Conservation (phyloP, 768 basidiomycete genomes). For the Trametes villosa region DNA sequence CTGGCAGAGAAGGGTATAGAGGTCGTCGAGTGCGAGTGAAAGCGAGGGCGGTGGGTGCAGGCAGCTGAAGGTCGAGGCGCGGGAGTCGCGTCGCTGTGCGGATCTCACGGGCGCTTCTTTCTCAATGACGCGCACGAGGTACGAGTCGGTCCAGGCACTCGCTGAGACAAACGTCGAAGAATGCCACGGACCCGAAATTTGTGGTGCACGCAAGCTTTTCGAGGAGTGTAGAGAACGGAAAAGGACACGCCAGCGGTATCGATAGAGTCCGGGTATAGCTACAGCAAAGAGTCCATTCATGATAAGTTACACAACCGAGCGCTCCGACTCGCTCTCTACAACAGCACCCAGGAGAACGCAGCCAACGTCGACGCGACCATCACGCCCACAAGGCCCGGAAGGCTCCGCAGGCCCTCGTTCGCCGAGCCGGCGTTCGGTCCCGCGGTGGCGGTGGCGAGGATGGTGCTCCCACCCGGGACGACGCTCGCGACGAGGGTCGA, state of each 20-base stretch:
- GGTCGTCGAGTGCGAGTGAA: neutral
- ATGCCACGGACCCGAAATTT: too few species aligned
- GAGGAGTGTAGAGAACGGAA: too few species aligned
- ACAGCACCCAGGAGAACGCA: constrained; percentile 5
- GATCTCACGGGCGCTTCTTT: neutral
- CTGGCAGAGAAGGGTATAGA: neutral
- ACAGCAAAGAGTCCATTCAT: neutral
- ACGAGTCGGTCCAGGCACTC: too few species aligned
- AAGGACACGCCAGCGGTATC: neutral
- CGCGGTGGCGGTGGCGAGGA: constrained; percentile 7
- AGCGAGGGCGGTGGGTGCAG: neutral
- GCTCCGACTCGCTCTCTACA: constrained; percentile 1
- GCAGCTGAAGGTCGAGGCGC: neutral
- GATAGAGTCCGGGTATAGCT: neutral
- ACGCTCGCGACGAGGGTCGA: constrained; percentile 4
- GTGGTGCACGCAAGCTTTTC: too few species aligned
- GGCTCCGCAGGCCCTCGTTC: neutral
- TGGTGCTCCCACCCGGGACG: constrained; percentile 10
- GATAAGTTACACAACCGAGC: neutral
- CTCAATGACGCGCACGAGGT: too few species aligned
- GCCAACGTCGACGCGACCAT: neutral
- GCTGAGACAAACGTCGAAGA: neutral
- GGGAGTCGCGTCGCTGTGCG: neutral
- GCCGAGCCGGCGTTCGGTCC: neutral
- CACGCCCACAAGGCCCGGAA: neutral